Conservation (phyloP, 2,329 filamentous ascomycete species). For the Claviceps pazoutovae region DNA sequence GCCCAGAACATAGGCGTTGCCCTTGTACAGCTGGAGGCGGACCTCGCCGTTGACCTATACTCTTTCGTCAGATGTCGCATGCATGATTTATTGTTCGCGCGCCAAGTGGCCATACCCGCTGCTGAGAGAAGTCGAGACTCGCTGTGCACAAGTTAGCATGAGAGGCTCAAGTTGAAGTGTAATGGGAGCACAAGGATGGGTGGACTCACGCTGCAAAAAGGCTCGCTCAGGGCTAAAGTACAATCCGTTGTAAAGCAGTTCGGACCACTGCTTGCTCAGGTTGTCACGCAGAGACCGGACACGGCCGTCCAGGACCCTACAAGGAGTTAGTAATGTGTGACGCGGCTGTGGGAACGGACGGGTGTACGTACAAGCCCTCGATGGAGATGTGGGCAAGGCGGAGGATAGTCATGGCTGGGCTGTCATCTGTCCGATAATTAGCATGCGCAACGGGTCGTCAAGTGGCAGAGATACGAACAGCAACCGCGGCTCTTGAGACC, state of each 20-base stretch:
- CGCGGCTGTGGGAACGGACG: not conserved
- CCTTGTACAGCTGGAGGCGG: slow-evolving; percentile 16
- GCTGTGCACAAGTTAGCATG: not conserved
- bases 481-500: slow-evolving; percentile 1
- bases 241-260: slow-evolving; percentile 1
- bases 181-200: not conserved
- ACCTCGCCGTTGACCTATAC: slow-evolving; percentile 21
- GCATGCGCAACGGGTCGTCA: not conserved
- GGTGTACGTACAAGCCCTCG: slow-evolving; percentile 1
- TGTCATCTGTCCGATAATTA: not conserved
- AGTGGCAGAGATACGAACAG: not conserved
- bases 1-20: slow-evolving; percentile 26
- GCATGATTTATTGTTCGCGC: not conserved
- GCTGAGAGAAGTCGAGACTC: slow-evolving; percentile 2
- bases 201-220: not conserved
- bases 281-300: slow-evolving; percentile 3
- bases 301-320: not conserved
- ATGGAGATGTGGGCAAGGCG: not conserved
- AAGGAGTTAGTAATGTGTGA: not conserved
- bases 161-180: not conserved
- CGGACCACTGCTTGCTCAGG: slow-evolving; percentile 1
- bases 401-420: slow-evolving; percentile 2
- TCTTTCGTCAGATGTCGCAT: not conserved
- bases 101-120: not conserved
- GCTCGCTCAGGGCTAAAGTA: slow-evolving; percentile 3